Percentiles rank a stretch among this genome's conserved stretches.
Conservation (phyloP, 2,329 filamentous ascomycete genomes). For the Fusarium caatingaense region DNA sequence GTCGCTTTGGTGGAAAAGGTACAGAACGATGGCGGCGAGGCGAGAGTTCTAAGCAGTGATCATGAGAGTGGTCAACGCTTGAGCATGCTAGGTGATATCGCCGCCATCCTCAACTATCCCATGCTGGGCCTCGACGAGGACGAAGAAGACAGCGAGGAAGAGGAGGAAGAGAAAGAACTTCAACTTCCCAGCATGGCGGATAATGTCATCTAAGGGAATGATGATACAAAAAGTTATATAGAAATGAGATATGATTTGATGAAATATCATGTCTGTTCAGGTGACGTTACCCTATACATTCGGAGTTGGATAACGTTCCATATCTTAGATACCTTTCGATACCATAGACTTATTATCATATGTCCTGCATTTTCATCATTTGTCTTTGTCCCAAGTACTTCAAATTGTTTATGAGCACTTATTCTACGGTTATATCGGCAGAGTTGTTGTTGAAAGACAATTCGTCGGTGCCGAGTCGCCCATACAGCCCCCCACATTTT, state of each 20-base stretch:
- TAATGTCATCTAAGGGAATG: constrained; percentile 49
- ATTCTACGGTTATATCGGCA: not conserved
- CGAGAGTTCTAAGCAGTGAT: constrained; percentile 88
- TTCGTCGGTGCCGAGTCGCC: not conserved
- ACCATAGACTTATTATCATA: not conserved
- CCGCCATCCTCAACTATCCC: constrained; percentile 90
- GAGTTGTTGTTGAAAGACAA: not conserved
- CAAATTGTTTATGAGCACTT: not conserved
- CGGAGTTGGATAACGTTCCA: too few species aligned
- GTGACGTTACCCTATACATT: constrained; percentile 10
- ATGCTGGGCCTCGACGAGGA: constrained; percentile 83
- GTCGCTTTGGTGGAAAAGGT: constrained; percentile 89
- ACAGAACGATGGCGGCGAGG: constrained; percentile 86
- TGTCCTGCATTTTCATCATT: not conserved
- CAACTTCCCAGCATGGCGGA: constrained; percentile 29
- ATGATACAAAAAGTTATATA: constrained; percentile 12
- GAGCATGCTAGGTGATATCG: constrained; percentile 86
- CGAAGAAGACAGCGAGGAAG: constrained; percentile 56
- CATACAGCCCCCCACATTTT: not conserved
- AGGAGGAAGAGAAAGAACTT: constrained; percentile 38
- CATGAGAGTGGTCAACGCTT: constrained; percentile 92
- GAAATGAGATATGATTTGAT: constrained; percentile 21
- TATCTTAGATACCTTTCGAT: not conserved
- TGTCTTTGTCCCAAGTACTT: not conserved
- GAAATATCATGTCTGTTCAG: not conserved